Conservation (phyloP, 2,329 filamentous ascomycete species). For the Botrytis hyacinthi region DNA sequence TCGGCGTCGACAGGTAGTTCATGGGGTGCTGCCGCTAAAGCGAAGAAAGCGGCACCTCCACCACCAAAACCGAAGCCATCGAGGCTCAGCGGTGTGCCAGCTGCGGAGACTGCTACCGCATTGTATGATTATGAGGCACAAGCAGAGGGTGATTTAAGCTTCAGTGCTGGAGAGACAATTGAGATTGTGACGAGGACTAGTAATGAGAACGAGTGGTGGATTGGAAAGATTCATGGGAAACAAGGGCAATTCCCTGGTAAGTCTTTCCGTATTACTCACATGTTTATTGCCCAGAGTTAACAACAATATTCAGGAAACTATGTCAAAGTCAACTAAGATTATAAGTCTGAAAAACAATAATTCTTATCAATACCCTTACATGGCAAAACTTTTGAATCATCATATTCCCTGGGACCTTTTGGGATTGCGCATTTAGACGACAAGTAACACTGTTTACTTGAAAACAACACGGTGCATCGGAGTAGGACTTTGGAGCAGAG, state of each 20-base stretch:
- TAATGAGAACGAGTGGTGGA: slow-evolving; percentile 98
- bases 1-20: slow-evolving; percentile 44
- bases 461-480: neutral
- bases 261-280: slow-evolving; percentile 32
- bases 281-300: slow-evolving; percentile 22
- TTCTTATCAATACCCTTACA: slow-evolving; percentile 15
- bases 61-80: slow-evolving; percentile 81
- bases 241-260: slow-evolving; percentile 93
- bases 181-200: slow-evolving; percentile 81
- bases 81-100: slow-evolving; percentile 62
- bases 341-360: neutral
- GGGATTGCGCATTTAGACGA: slow-evolving; percentile 4
- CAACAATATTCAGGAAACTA: slow-evolving; percentile 47
- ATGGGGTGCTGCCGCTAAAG: slow-evolving; percentile 58
- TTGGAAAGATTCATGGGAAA: slow-evolving; percentile 73
- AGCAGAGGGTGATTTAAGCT: slow-evolving; percentile 90
- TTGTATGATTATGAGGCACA: slow-evolving; percentile 96
- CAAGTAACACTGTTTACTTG: neutral
- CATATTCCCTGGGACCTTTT: neutral
- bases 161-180: slow-evolving; percentile 82
- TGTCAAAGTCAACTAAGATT: slow-evolving; percentile 43
- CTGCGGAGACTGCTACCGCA: slow-evolving; percentile 78
- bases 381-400: slow-evolving; percentile 12
- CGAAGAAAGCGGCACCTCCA: slow-evolving; percentile 63
- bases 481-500: slow-evolving; percentile 2